Percentiles rank a stretch among this genome's conserved stretches.
Evolutionary conservation across 2,329 filamentous ascomycete genomes (phyloP).

Genomic region (Scytalidium lignicola): DNA sequence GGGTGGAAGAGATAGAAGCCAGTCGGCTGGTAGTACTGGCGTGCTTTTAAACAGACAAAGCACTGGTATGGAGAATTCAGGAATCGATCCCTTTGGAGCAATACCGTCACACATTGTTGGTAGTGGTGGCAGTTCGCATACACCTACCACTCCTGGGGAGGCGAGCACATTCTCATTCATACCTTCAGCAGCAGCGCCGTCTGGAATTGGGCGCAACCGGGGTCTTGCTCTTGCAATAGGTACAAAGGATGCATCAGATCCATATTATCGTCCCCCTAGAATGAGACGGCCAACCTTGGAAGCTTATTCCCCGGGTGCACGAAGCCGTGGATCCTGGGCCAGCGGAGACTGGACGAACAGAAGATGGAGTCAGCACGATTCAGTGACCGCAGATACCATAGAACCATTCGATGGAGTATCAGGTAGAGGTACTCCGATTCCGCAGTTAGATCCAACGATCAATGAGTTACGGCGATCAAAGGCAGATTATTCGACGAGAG

Average conservation of each 20-base stretch:
- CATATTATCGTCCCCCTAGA: slow-evolving; percentile 84
- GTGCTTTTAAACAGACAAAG: slow-evolving; percentile 53
- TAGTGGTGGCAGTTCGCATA: slow-evolving; percentile 58
- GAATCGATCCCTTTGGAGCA: slow-evolving; percentile 36
- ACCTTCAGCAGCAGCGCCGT: slow-evolving; percentile 36
- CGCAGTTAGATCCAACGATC: slow-evolving; percentile 17
- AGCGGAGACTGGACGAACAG: slow-evolving; percentile 41
- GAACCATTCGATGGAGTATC: slow-evolving; percentile 34
- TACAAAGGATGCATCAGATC: slow-evolving; percentile 57
- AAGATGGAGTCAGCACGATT: slow-evolving; percentile 27
- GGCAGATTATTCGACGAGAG: slow-evolving; percentile 84
- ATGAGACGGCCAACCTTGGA: slow-evolving; percentile 62
- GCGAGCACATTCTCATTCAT: slow-evolving; percentile 69
- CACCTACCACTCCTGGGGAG: slow-evolving; percentile 69
- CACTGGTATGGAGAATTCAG: slow-evolving; percentile 48
- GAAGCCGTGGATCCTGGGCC: slow-evolving; percentile 38
- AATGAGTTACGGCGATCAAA: slow-evolving; percentile 34
- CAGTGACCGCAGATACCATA: slow-evolving; percentile 33
- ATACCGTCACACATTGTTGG: slow-evolving; percentile 35
- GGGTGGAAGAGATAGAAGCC: slow-evolving; percentile 52
- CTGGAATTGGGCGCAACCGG: slow-evolving; percentile 17
- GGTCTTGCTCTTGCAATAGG: slow-evolving; percentile 40
- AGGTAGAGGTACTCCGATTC: slow-evolving; percentile 41
- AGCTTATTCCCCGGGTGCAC: slow-evolving; percentile 31
- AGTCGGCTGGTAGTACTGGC: slow-evolving; percentile 56